Percentiles rank a stretch among this genome's conserved stretches.
These are phyloP conservation scores for Pyrenophora tritici-repentis DNA, from an alignment of 2,329 filamentous ascomycete species.

Conservation along the genomic window DNA sequence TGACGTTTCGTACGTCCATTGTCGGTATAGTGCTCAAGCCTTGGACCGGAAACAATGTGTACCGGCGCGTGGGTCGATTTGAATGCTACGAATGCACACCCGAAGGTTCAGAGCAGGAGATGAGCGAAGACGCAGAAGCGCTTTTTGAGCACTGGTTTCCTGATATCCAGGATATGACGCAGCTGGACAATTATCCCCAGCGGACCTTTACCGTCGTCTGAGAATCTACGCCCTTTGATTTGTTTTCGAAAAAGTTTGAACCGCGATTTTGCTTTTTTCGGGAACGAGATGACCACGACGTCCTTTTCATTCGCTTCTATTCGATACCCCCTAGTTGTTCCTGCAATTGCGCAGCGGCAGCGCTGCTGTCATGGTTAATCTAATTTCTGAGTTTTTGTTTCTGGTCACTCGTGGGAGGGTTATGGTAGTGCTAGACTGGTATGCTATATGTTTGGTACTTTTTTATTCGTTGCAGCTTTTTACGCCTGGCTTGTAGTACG, in stretches of 20 bases:
- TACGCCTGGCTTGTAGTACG: no score
- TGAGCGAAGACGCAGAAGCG: conserved; percentile 44
- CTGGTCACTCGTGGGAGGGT: neutral
- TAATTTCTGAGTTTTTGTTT: neutral
- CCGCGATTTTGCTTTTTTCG: neutral
- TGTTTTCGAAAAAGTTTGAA: neutral
- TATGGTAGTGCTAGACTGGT: no score
- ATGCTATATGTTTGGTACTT: no score
- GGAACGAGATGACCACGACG: neutral
- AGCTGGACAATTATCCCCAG: conserved; percentile 39
- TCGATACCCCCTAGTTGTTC: neutral
- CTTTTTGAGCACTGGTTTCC: conserved; percentile 46
- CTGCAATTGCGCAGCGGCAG: neutral
- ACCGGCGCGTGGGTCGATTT: conserved; percentile 42
- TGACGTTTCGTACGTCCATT: conserved; percentile 45
- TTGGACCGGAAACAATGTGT: conserved; percentile 24
- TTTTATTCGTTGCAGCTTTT: no score
- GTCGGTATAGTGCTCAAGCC: conserved; percentile 40
- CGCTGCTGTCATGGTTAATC: no score
- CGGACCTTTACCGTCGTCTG: conserved; percentile 39
- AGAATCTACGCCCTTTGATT: neutral
- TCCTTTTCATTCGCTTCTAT: neutral
- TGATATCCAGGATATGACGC: conserved; percentile 44
- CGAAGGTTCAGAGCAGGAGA: conserved; percentile 33
- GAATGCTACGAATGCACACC: conserved; percentile 44